phyloP scores from a whole-genome alignment of 257 asterid genomes.

The Solanum chilense region DNA sequence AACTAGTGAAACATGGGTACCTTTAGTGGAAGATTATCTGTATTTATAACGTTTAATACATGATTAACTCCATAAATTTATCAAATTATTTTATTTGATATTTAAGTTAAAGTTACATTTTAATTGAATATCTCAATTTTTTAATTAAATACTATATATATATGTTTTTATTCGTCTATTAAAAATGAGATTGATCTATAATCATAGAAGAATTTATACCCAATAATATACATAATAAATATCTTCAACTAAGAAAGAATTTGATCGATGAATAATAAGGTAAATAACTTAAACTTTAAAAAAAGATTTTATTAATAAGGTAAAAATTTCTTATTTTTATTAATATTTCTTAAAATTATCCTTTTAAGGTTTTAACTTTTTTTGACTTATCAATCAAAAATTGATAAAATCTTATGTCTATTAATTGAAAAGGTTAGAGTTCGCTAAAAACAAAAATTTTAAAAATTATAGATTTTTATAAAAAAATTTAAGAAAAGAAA shows the following conservation, averaged over 20 bases:
- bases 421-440: background rate
- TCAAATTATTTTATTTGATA: background rate
- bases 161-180: background rate
- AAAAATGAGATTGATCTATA: background rate
- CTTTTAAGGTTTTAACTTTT: background rate
- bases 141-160: background rate
- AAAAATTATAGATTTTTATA: background rate
- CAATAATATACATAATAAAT: background rate
- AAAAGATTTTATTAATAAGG: background rate
- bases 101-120: background rate
- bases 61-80: background rate
- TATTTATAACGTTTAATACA: background rate
- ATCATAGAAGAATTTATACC: background rate
- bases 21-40: slow-evolving; percentile 11
- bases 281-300: background rate
- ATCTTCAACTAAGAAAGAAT: background rate
- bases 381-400: background rate
- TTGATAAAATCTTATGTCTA: background rate
- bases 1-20: background rate
- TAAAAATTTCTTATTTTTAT: background rate
- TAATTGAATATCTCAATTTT: background rate
- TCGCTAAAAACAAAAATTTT: background rate
- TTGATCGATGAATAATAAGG: background rate
- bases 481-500: background rate
- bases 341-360: background rate